Conservation (phyloP, 2,329 filamentous ascomycete genomes). For the Lachnellula suecica region DNA sequence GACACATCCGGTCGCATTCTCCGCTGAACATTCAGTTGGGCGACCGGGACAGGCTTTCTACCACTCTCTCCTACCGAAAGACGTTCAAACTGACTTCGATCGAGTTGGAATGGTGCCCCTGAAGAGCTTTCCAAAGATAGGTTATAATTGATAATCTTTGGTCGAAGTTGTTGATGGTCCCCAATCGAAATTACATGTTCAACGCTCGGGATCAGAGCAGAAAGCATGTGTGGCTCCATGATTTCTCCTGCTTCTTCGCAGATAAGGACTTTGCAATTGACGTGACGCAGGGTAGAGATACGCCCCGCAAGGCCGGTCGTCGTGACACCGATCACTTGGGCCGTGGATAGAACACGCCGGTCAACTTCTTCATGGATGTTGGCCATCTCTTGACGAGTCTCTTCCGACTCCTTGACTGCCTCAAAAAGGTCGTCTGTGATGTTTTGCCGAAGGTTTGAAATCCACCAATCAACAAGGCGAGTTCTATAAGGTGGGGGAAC, state of each 20-base stretch:
- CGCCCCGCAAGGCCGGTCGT: constrained; percentile 50
- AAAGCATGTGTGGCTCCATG: constrained; percentile 41
- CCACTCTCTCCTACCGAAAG: constrained; percentile 19
- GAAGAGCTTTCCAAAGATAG: constrained; percentile 31
- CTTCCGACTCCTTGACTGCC: neutral
- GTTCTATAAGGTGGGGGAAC: constrained; percentile 1
- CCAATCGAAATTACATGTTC: constrained; percentile 44
- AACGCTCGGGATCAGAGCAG: constrained; percentile 36
- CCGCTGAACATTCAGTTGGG: constrained; percentile 28
- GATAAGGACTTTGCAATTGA: constrained; percentile 29
- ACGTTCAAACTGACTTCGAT: constrained; percentile 30
- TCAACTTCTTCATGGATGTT: constrained; percentile 17
- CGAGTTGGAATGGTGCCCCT: constrained; percentile 24
- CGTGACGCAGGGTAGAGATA: constrained; percentile 32
- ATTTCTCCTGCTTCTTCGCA: constrained; percentile 45
- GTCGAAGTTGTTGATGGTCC: constrained; percentile 43
- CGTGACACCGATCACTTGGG: constrained; percentile 51
- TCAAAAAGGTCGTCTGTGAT: constrained; percentile 15
- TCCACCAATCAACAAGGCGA: constrained; percentile 15
- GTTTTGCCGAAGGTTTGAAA: constrained; percentile 6
- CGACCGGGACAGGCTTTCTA: constrained; percentile 20
- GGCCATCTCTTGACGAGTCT: neutral
- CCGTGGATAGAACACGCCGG: constrained; percentile 14
- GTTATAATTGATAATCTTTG: constrained; percentile 27
- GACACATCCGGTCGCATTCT: constrained; percentile 31